A percentile compares a stretch with the other conserved stretches of the same genome.
Evolutionary conservation across 192 early-diverging fungal genomes (phyloP).

Genomic region (Podila epicladia): DNA sequence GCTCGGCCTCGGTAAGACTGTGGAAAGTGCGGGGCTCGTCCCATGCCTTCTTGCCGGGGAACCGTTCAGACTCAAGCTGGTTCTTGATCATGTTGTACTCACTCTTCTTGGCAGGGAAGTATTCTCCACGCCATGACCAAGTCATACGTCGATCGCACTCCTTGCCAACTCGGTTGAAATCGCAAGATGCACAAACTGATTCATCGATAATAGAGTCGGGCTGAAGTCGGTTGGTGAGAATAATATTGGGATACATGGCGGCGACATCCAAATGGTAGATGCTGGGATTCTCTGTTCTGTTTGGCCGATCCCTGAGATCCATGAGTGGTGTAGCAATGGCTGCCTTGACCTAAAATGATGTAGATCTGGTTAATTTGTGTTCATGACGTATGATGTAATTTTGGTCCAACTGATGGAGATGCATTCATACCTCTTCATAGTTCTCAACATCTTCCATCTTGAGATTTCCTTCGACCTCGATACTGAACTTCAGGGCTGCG

Average conservation of each 20-base stretch:
- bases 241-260: constrained; percentile 99
- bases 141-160: constrained; percentile 92
- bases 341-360: constrained; percentile 56
- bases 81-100: constrained; percentile 90
- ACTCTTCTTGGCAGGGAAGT: constrained; percentile 86
- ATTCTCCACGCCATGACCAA: constrained; percentile 99
- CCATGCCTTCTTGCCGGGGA: constrained; percentile 70
- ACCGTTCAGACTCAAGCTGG: constrained; percentile 84
- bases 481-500: constrained; percentile 88
- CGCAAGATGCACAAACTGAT: constrained; percentile 88
- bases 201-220: constrained; percentile 96
- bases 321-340: constrained; percentile 72
- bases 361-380: neutral
- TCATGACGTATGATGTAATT: neutral
- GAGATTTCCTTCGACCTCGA: constrained; percentile 82
- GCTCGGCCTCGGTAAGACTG: constrained; percentile 73
- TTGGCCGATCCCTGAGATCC: constrained; percentile 84
- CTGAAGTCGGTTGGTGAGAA: constrained; percentile 97
- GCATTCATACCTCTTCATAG: constrained; percentile 81
- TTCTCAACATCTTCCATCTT: constrained; percentile 84
- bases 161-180: constrained; percentile 90
- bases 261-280: constrained; percentile 99
- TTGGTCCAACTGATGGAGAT: neutral
- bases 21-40: constrained; percentile 70
- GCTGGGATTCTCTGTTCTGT: constrained; percentile 79